Percentiles rank a stretch among this genome's conserved stretches.
These are phyloP conservation scores for Diplogelasinospora grovesii DNA, from an alignment of 495 filamentous ascomycete species.

Conservation along the genomic window DNA sequence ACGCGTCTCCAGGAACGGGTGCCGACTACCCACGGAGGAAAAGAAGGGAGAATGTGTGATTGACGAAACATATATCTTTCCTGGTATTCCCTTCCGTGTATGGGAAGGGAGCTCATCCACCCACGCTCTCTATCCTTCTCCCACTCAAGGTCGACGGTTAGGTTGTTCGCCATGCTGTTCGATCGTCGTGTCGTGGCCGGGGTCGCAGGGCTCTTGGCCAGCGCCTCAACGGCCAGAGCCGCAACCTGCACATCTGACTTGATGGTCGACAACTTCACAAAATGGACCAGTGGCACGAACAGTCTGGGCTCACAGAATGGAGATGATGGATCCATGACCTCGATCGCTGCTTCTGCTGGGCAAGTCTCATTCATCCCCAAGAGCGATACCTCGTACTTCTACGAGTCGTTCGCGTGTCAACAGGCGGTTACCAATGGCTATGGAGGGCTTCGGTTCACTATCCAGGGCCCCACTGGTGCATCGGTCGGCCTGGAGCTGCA, in stretches of 20 bases:
- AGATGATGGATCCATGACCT: conserved; percentile 50
- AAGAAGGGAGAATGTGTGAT: too few relatives aligned
- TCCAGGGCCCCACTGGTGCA: conserved; percentile 47
- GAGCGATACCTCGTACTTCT: conserved; percentile 46
- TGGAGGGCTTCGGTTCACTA: conserved; percentile 46
- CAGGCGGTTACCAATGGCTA: conserved; percentile 40
- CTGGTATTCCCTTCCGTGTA: conserved; percentile 3
- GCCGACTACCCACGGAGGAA: conserved; percentile 7
- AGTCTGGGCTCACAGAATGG: conserved; percentile 42
- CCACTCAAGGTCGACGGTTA: too few relatives aligned
- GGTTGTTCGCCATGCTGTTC: conserved; percentile 15
- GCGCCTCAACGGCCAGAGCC: conserved; percentile 15
- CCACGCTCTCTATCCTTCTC: conserved; percentile 2
- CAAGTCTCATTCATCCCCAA: conserved; percentile 48
- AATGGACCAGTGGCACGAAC: conserved; percentile 45
- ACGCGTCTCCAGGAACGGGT: conserved; percentile 7
- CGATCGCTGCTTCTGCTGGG: conserved; percentile 38
- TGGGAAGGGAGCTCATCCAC: neutral
- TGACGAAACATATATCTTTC: conserved; percentile 13
- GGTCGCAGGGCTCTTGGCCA: conserved; percentile 18
- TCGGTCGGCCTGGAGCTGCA: conserved; percentile 50
- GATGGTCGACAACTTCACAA: conserved; percentile 52
- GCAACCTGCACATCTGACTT: conserved; percentile 45
- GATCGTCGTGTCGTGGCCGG: conserved; percentile 18
- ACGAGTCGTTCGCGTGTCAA: conserved; percentile 49